A percentile compares a stretch with the other conserved stretches of the same genome.
Evolutionary conservation across 2,329 filamentous ascomycete genomes (phyloP).

Genomic region (Chlorencoelia australis): DNA sequence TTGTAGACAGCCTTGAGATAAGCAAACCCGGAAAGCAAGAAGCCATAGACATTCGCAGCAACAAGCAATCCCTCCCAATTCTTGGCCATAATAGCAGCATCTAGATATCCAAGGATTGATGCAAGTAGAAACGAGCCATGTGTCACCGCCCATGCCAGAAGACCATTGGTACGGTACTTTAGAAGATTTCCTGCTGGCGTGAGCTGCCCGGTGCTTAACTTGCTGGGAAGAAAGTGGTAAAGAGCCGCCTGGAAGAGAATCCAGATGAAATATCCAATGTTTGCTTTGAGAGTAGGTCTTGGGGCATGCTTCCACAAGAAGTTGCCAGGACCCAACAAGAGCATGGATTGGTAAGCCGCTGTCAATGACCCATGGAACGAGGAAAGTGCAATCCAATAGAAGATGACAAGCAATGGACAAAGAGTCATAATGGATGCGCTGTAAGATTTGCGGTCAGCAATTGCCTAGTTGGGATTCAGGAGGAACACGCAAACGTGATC

Average conservation of each 20-base stretch:
- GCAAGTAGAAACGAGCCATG: conserved; percentile 26
- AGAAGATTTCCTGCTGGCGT: conserved; percentile 35
- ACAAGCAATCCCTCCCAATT: conserved; percentile 34
- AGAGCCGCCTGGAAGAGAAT: conserved; percentile 27
- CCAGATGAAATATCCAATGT: conserved; percentile 26
- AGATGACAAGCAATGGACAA: conserved; percentile 17
- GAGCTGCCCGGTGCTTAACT: conserved; percentile 29
- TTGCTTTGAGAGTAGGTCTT: conserved; percentile 6
- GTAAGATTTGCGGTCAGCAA: no score
- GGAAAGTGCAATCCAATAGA: conserved; percentile 17
- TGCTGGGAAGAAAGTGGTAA: conserved; percentile 27
- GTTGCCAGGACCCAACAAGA: conserved; percentile 4
- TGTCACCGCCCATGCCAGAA: conserved; percentile 32
- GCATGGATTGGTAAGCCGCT: conserved; percentile 9
- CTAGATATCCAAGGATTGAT: conserved; percentile 25
- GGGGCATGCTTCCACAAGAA: conserved; percentile 15
- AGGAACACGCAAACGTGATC: no score
- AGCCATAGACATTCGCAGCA: conserved; percentile 30
- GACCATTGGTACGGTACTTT: conserved; percentile 34
- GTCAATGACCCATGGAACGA: conserved; percentile 17
- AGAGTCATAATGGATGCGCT: conserved; percentile 18
- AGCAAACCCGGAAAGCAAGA: conserved; percentile 25
- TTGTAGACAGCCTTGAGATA: conserved; percentile 31
- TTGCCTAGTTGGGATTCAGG: no score
- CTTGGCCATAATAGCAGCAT: conserved; percentile 32